phyloP scores from a whole-genome alignment of 805 yeast genomes.

The Nakazawaea molendinolei region DNA sequence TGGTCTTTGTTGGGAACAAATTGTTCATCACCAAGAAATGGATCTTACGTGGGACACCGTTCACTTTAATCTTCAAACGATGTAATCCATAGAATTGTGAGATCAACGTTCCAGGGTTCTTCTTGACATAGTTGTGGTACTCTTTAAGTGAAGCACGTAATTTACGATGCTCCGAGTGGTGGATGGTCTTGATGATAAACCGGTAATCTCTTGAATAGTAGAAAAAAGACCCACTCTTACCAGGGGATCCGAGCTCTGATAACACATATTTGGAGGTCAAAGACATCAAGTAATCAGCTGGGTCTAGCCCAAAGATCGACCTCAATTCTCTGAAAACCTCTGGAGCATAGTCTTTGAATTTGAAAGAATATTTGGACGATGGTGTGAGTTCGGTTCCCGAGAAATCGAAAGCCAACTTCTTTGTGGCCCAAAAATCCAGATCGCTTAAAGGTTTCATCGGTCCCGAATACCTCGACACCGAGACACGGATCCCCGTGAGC shows the following conservation, averaged over 20 bases:
- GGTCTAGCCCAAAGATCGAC: conserved; percentile 76
- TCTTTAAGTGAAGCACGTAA: conserved; percentile 65
- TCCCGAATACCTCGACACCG: conserved; percentile 89
- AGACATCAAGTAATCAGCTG: conserved; percentile 91
- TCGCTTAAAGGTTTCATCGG: conserved; percentile 66
- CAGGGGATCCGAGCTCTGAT: conserved; percentile 91
- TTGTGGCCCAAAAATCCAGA: conserved; percentile 62
- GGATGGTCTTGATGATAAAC: conserved; percentile 93
- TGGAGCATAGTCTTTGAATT: conserved; percentile 94
- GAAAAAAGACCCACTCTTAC: conserved; percentile 94
- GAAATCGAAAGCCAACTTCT: conserved; percentile 81
- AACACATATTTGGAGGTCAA: conserved; percentile 89
- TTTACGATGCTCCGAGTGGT: conserved; percentile 85
- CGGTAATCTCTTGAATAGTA: conserved; percentile 91
- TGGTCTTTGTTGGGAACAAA: conserved; percentile 89
- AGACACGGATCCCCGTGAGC: conserved; percentile 94
- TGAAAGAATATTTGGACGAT: conserved; percentile 90
- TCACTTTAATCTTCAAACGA: conserved; percentile 70
- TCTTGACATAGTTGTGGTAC: conserved; percentile 74
- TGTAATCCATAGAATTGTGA: conserved; percentile 97
- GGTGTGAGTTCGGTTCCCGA: conserved; percentile 88
- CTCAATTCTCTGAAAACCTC: conserved; percentile 87
- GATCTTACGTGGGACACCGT: conserved; percentile 53
- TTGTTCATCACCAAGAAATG: conserved; percentile 97
- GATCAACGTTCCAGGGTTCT: conserved; percentile 80